Evolutionary conservation across 1,284 basidiomycete species (phyloP).

Genomic region (Moesziomyces globuligerus): DNA sequence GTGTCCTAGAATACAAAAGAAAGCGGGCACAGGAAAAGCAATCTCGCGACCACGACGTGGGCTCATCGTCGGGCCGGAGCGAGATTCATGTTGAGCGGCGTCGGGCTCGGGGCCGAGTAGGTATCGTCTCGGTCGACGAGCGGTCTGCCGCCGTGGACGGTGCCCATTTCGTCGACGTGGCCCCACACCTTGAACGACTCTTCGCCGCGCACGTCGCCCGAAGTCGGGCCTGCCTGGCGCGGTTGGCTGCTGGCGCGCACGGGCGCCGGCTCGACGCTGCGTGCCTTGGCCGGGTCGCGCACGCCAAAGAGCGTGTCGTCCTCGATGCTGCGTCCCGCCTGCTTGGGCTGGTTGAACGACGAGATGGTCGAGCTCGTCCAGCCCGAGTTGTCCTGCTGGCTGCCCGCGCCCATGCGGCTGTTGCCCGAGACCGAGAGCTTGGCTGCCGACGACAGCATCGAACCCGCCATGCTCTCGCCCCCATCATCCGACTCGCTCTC

Average conservation of each 20-base stretch:
- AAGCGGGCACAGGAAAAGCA: not conserved
- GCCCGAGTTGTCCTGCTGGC: slow-evolving; percentile 37
- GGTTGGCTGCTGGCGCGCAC: not conserved
- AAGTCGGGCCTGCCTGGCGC: slow-evolving; percentile 4
- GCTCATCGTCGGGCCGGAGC: slow-evolving; percentile 2
- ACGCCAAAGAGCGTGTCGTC: slow-evolving; percentile 65
- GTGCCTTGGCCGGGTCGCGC: slow-evolving; percentile 27
- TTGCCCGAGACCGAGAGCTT: slow-evolving; percentile 45
- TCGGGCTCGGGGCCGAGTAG: slow-evolving; percentile 58
- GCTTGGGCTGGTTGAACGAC: slow-evolving; percentile 45
- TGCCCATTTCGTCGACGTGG: slow-evolving; percentile 55
- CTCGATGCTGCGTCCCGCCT: slow-evolving; percentile 51
- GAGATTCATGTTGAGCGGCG: slow-evolving; percentile 48
- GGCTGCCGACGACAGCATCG: slow-evolving; percentile 40
- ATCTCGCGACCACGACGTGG: too few relatives aligned
- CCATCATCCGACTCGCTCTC: slow-evolving; percentile 44
- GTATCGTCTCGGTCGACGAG: slow-evolving; percentile 56
- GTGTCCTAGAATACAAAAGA: slow-evolving; percentile 8
- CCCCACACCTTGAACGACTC: slow-evolving; percentile 49
- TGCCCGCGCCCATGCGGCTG: slow-evolving; percentile 34
- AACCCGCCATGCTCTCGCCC: slow-evolving; percentile 26
- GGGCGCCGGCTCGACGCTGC: slow-evolving; percentile 8
- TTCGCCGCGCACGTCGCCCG: slow-evolving; percentile 13
- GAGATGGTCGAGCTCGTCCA: slow-evolving; percentile 52
- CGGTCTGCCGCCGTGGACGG: slow-evolving; percentile 55